Evolutionary conservation across 2,329 filamentous ascomycete genomes (phyloP).

Genomic region (Alternaria sp.): DNA sequence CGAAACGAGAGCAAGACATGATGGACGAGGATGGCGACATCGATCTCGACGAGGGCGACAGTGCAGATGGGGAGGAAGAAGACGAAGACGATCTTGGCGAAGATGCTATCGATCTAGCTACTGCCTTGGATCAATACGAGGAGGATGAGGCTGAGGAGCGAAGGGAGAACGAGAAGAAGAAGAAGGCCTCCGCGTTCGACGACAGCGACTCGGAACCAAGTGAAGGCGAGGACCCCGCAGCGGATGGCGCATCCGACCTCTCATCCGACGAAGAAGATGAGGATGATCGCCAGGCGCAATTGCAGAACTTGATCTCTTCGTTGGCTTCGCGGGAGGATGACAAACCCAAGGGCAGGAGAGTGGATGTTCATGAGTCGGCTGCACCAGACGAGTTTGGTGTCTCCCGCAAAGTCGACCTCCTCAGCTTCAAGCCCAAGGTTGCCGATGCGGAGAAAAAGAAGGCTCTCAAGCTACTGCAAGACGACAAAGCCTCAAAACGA

Average conservation of each 20-base stretch:
- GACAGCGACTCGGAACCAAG: constrained; percentile 61
- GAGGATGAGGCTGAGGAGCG: constrained; percentile 43
- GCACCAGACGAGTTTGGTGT: constrained; percentile 66
- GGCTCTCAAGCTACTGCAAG: constrained; percentile 75
- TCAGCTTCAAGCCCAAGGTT: constrained; percentile 75
- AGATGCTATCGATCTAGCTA: constrained; percentile 67
- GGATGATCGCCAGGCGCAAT: constrained; percentile 65
- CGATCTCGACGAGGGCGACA: constrained; percentile 54
- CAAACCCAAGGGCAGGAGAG: constrained; percentile 39
- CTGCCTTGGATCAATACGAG: constrained; percentile 61
- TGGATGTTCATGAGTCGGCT: constrained; percentile 63
- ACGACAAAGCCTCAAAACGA: constrained; percentile 65
- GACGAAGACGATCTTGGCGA: constrained; percentile 69
- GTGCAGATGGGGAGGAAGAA: constrained; percentile 56
- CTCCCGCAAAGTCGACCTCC: constrained; percentile 73
- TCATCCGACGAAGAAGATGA: constrained; percentile 52
- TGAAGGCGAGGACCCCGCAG: constrained; percentile 53
- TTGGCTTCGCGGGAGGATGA: constrained; percentile 57
- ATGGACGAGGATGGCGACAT: constrained; percentile 46
- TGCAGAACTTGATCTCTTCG: constrained; percentile 72
- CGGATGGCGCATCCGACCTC: constrained; percentile 58
- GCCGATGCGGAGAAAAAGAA: constrained; percentile 79
- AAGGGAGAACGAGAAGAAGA: constrained; percentile 40
- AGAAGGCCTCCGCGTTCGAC: constrained; percentile 51
- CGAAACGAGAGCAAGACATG: constrained; percentile 34